Conservation (phyloP, 2,329 filamentous ascomycete species). For the Alternaria arborescens region DNA sequence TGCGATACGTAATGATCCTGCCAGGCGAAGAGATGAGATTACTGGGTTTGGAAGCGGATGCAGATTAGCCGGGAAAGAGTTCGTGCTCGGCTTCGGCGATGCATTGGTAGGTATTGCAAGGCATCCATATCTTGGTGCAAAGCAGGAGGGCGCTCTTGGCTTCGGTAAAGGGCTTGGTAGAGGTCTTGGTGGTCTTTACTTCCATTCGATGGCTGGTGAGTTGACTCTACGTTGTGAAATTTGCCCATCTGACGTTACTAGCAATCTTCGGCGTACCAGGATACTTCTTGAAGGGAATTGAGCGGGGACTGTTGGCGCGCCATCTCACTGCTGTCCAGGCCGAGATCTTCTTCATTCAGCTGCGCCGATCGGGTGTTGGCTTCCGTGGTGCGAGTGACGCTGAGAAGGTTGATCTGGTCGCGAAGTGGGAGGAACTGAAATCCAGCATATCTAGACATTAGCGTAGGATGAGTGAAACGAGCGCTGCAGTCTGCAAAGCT, state of each 20-base stretch:
- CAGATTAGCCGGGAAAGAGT: constrained; percentile 74
- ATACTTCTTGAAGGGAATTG: constrained; percentile 22
- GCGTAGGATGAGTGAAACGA: background rate
- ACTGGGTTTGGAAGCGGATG: constrained; percentile 77
- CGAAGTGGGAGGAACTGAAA: background rate
- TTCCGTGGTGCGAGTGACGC: background rate
- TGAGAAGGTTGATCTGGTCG: background rate
- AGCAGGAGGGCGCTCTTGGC: constrained; percentile 68
- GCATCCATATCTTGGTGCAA: constrained; percentile 74
- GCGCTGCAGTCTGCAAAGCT: too few relatives aligned
- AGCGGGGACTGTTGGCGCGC: constrained; percentile 11
- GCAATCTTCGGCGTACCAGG: constrained; percentile 22
- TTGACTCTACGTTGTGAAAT: background rate
- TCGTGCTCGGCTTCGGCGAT: constrained; percentile 77
- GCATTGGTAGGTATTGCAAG: constrained; percentile 79
- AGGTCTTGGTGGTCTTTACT: constrained; percentile 19
- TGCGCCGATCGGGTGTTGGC: constrained; percentile 15
- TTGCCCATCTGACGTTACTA: background rate
- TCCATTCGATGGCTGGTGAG: constrained; percentile 9
- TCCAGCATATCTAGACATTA: background rate
- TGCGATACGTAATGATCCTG: constrained; percentile 21
- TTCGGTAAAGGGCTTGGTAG: constrained; percentile 54
- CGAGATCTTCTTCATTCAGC: constrained; percentile 19
- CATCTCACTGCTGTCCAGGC: constrained; percentile 23
- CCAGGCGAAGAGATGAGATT: constrained; percentile 31